A percentile compares a stretch with the other conserved stretches of the same genome.
These are phyloP conservation scores for Lineolata rhizophorae DNA, from an alignment of 495 filamentous ascomycete genomes.

Conservation along the genomic window DNA sequence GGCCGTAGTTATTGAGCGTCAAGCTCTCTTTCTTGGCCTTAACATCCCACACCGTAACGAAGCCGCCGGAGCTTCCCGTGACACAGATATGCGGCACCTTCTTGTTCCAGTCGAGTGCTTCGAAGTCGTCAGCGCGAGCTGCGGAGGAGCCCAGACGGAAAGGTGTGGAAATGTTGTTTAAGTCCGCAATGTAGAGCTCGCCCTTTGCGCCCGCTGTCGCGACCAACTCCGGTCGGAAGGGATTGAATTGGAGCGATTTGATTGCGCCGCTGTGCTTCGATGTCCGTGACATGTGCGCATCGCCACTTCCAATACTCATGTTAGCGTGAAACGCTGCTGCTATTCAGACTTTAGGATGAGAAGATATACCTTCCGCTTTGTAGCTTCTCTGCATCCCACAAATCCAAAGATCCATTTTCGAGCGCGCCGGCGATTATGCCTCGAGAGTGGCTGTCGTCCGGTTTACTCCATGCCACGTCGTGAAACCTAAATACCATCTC, in stretches of 20 bases:
- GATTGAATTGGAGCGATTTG: constrained; percentile 95
- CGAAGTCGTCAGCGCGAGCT: constrained; percentile 78
- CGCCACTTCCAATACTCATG: too few species aligned
- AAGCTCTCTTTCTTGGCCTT: constrained; percentile 92
- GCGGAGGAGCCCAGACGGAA: constrained; percentile 74
- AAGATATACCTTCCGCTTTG: constrained; percentile 35
- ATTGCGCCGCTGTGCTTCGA: constrained; percentile 83
- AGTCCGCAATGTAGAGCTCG: constrained; percentile 87
- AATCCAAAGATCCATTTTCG: constrained; percentile 85
- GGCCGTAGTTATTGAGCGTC: constrained; percentile 76
- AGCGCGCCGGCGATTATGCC: constrained; percentile 89
- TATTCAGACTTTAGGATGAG: too few species aligned
- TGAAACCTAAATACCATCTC: constrained; percentile 45
- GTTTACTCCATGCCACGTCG: constrained; percentile 82
- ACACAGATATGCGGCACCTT: constrained; percentile 93
- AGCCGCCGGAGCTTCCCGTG: constrained; percentile 81
- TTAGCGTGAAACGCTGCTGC: too few species aligned
- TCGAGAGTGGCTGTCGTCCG: constrained; percentile 46
- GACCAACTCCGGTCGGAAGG: constrained; percentile 72
- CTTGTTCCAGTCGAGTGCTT: constrained; percentile 94
- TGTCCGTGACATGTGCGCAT: constrained; percentile 74
- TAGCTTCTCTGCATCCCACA: constrained; percentile 89
- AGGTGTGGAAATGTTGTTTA: constrained; percentile 70
- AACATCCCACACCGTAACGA: constrained; percentile 96
- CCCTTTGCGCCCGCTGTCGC: constrained; percentile 87